phyloP scores from a whole-genome alignment of 176 grass and related monocot species.

The Raddia guianensis region DNA sequence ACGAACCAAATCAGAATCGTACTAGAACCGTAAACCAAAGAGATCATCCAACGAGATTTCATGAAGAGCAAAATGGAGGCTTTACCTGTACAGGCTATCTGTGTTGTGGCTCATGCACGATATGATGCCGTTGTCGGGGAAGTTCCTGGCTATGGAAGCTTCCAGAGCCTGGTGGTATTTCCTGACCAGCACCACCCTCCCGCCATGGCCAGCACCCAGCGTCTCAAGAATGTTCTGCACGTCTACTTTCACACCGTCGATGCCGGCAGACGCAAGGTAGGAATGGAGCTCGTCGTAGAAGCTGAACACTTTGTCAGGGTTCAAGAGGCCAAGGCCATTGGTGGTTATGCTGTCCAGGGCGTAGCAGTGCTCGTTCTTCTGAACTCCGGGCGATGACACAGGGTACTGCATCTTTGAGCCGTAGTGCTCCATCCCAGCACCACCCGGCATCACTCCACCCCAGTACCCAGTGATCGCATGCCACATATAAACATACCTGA shows the following conservation, averaged over 20 bases:
- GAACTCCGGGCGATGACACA: constrained; percentile 61
- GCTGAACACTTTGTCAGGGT: constrained; percentile 69
- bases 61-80: background rate
- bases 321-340: constrained; percentile 76
- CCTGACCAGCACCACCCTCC: constrained; percentile 69
- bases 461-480: constrained; percentile 89
- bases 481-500: constrained; percentile 84
- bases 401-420: constrained; percentile 71
- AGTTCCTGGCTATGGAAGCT: constrained; percentile 69
- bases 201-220: constrained; percentile 71
- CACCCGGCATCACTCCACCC: constrained; percentile 71
- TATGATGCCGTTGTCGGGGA: constrained; percentile 76
- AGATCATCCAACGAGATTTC: background rate
- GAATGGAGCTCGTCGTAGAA: constrained; percentile 88
- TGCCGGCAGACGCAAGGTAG: constrained; percentile 67
- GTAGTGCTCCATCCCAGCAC: constrained; percentile 63
- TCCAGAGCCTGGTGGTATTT: constrained; percentile 88
- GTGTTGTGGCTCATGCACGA: constrained; percentile 96
- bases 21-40: too few species aligned
- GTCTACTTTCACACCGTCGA: constrained; percentile 90
- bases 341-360: constrained; percentile 58
- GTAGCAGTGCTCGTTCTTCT: constrained; percentile 59
- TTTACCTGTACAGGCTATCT: constrained; percentile 77
- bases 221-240: constrained; percentile 89
- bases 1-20: too few species aligned